Conservation (phyloP, 2,329 filamentous ascomycete genomes). For the Alternaria incomplexa region DNA sequence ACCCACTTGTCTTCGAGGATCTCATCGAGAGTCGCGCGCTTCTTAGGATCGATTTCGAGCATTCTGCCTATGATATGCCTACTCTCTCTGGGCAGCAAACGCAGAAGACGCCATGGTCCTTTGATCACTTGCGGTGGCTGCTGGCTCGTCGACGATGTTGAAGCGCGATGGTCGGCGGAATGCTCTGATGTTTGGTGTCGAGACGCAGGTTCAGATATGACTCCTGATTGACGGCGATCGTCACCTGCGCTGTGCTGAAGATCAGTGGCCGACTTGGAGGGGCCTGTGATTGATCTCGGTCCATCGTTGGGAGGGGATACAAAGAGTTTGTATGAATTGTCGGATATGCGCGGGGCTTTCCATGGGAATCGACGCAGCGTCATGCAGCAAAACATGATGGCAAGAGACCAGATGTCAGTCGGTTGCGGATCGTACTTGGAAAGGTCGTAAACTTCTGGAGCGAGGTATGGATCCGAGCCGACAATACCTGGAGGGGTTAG, state of each 20-base stretch:
- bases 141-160: slow-evolving; percentile 26
- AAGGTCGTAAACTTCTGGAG: slow-evolving; percentile 94
- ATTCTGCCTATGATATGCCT: slow-evolving; percentile 89
- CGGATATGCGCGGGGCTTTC: slow-evolving; percentile 90
- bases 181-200: slow-evolving; percentile 42
- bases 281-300: slow-evolving; percentile 38
- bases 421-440: slow-evolving; percentile 92
- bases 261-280: slow-evolving; percentile 41
- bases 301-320: slow-evolving; percentile 74
- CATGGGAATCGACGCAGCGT: slow-evolving; percentile 92
- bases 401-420: slow-evolving; percentile 96
- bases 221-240: slow-evolving; percentile 31
- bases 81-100: slow-evolving; percentile 86
- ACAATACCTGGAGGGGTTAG: slow-evolving; percentile 66
- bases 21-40: slow-evolving; percentile 83
- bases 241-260: slow-evolving; percentile 46
- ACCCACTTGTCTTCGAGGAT: slow-evolving; percentile 91
- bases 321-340: slow-evolving; percentile 95
- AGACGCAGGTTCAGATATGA: slow-evolving; percentile 51
- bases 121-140: slow-evolving; percentile 74
- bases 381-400: slow-evolving; percentile 99
- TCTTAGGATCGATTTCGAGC: slow-evolving; percentile 85
- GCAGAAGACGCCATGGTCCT: slow-evolving; percentile 87
- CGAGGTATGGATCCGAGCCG: slow-evolving; percentile 92
- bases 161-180: slow-evolving; percentile 19